Percentiles rank a stretch among this genome's conserved stretches.
Evolutionary conservation across 352 stramenopile species (phyloP).

Genomic region (Blastocystis hominis): DNA sequence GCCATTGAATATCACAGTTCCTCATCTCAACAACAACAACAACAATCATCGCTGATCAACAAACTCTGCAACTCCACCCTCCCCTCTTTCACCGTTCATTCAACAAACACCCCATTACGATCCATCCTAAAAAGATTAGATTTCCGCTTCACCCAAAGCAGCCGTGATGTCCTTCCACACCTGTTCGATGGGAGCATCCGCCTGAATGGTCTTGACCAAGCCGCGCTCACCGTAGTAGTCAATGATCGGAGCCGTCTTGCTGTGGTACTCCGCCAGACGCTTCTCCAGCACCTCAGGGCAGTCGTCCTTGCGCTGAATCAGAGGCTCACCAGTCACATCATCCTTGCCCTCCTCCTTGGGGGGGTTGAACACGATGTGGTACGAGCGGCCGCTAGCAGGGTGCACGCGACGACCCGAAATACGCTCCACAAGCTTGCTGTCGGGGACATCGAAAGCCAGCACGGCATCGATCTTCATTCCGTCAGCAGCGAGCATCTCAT

Average conservation of each 20-base stretch:
- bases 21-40: neutral
- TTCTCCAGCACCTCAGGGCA: constrained; percentile 80
- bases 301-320: constrained; percentile 94
- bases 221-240: constrained; percentile 67
- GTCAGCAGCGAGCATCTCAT: constrained; percentile 85
- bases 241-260: constrained; percentile 89
- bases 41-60: no score
- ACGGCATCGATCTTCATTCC: constrained; percentile 77
- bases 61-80: no score
- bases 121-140: constrained; percentile 56
- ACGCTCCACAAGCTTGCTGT: constrained; percentile 85
- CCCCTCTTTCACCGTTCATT: neutral
- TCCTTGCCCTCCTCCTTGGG: constrained; percentile 77
- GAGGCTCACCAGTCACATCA: constrained; percentile 83
- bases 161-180: constrained; percentile 46
- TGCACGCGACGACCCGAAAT: constrained; percentile 90
- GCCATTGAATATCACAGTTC: no score
- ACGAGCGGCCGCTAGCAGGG: constrained; percentile 82
- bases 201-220: constrained; percentile 56
- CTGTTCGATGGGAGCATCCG: constrained; percentile 55
- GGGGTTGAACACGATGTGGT: constrained; percentile 92
- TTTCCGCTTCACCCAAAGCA: constrained; percentile 45
- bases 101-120: constrained; percentile 15
- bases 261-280: constrained; percentile 84
- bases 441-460: constrained; percentile 86